A percentile compares a stretch with the other conserved stretches of the same genome.
These are phyloP conservation scores for Phlyctochytrium bullatum DNA, from an alignment of 192 early-diverging fungal genomes.

Conservation along the genomic window DNA sequence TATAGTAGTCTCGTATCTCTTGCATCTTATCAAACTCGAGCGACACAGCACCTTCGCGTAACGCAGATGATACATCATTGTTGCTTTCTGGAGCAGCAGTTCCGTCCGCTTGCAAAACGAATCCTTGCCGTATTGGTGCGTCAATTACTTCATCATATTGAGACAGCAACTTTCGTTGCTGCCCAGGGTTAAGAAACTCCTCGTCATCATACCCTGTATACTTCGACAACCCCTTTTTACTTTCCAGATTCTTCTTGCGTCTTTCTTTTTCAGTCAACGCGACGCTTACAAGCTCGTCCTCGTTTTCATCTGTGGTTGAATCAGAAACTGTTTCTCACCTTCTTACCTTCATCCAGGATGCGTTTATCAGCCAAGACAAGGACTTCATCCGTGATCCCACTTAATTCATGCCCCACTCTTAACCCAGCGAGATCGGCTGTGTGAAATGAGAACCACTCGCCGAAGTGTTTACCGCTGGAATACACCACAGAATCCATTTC, in stretches of 20 bases:
- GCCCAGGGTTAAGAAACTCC: constrained; percentile 38
- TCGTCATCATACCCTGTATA: constrained; percentile 78
- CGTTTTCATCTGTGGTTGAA: constrained; percentile 30
- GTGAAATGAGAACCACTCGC: neutral
- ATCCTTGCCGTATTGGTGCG: constrained; percentile 39
- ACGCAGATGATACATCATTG: constrained; percentile 37
- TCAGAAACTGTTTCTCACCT: neutral
- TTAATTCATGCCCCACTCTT: constrained; percentile 67
- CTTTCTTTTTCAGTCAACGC: constrained; percentile 66
- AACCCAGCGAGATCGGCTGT: constrained; percentile 67
- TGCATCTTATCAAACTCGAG: constrained; percentile 45
- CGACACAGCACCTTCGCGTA: constrained; percentile 49
- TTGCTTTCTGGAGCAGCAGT: constrained; percentile 26
- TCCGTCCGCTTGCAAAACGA: constrained; percentile 56
- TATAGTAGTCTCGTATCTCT: constrained; percentile 86
- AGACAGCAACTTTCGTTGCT: constrained; percentile 58
- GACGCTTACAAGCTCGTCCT: constrained; percentile 72
- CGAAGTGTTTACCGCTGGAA: neutral
- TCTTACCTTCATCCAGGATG: constrained; percentile 53
- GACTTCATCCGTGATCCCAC: constrained; percentile 74
- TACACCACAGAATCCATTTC: constrained; percentile 28
- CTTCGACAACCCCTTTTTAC: constrained; percentile 63
- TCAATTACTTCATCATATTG: constrained; percentile 80
- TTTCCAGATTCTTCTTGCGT: constrained; percentile 68
- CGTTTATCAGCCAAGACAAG: constrained; percentile 82